Evolutionary conservation across 2,329 filamentous ascomycete species (phyloP), one percentile per base, ranked within the genome.

Genomic region (Diplodia mutila): DNA sequence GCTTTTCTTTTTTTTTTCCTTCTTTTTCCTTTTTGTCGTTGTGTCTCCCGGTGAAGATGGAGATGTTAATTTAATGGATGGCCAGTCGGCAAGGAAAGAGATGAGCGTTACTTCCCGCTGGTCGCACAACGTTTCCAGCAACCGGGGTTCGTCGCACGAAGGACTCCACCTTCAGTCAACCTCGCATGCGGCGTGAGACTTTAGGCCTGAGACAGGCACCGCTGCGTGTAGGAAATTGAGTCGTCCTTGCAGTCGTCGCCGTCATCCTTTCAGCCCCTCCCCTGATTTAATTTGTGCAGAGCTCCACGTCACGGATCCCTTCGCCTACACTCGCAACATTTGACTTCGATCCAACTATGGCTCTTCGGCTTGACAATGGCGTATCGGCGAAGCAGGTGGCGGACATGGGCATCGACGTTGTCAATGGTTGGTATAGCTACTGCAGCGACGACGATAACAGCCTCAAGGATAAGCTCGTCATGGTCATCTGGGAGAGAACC

Each of bases 221-320:
- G 39, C 39, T 48, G 57, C 18, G 32, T n/a, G 34, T 23, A 61
- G 57, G 34, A 49, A 16, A 32, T 61, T 61, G 25, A 61, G 16
- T 11, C 18, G 34, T 39, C 57, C 57, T 61, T 61, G 39, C 57
- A 61, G 57, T 18, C 14, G 11, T 25, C 12, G 37, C 3, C 9
- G 55, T 25, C 16, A 42, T 61, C 32, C n/a, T 61, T 61, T 61
- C 57, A 61, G 29, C 39, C n/a, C n/a, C n/a, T 61, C 57, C n/a
- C 57, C 39, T 49, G 57, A 49, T 7, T 27, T n/a, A 29, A 25
- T 16, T 21, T 16, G 16, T 21, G 18, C 54, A 18, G 21, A n/a
- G 14, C 7, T 18, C 23, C 54, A 18, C 18, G 34, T 29, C 37
- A 21, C 23, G 11, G 37, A 4, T 3, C 34, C 7, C 53, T 37